These are phyloP conservation scores for Chaetomium cochliodes DNA, from an alignment of 495 filamentous ascomycete genomes.

Conservation along the genomic window DNA sequence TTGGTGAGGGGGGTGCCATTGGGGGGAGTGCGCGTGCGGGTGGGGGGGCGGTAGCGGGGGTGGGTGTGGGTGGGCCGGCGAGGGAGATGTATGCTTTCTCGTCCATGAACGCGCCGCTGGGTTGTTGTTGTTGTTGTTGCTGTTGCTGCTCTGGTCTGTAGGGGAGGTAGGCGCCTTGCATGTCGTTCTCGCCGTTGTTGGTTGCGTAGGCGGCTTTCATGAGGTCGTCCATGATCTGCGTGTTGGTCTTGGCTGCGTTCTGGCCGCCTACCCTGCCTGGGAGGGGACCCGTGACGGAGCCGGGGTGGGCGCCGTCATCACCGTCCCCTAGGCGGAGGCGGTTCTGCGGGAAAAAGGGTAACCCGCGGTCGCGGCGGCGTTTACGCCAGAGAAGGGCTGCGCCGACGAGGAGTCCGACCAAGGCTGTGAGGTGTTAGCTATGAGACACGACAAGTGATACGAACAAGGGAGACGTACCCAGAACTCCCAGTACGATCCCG, in stretches of 20 bases:
- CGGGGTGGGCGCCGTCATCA: background rate
- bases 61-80: slow-evolving; percentile 20
- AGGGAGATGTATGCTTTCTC: slow-evolving; percentile 28
- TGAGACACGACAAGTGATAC: background rate
- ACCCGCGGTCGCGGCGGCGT: slow-evolving; percentile 18
- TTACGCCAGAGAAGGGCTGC: slow-evolving; percentile 24
- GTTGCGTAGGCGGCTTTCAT: slow-evolving; percentile 31
- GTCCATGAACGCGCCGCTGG: slow-evolving; percentile 18
- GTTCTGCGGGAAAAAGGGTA: slow-evolving; percentile 21
- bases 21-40: slow-evolving; percentile 12
- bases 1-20: too few species aligned
- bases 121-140: slow-evolving; percentile 3
- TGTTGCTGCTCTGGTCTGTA: background rate
- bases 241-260: slow-evolving; percentile 28
- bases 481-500: slow-evolving; percentile 26
- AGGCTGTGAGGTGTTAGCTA: slow-evolving; percentile 20
- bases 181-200: slow-evolving; percentile 24
- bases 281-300: background rate
- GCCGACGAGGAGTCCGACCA: slow-evolving; percentile 21
- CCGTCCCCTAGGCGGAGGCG: slow-evolving; percentile 10
- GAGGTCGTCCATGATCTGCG: slow-evolving; percentile 32
- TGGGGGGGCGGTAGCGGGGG: slow-evolving; percentile 19
- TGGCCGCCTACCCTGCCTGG: background rate
- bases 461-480: slow-evolving; percentile 19
- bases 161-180: slow-evolving; percentile 16